Evolutionary conservation across 2,329 filamentous ascomycete species (phyloP).

Genomic region (Chrysoporthe puriensis): DNA sequence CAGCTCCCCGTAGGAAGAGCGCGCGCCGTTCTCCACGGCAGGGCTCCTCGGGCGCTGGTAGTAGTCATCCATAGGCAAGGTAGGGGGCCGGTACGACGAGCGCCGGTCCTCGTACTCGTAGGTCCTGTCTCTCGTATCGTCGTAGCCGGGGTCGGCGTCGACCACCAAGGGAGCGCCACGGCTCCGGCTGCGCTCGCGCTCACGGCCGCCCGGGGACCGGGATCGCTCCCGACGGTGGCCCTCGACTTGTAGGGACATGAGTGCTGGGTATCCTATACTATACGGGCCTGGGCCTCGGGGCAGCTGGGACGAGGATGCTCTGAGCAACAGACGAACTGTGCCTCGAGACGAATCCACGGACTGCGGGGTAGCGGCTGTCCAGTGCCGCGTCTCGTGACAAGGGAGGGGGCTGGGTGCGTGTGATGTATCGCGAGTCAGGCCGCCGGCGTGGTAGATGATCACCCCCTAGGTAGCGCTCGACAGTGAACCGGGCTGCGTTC

Average conservation of each 20-base stretch:
- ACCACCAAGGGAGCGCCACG: constrained; percentile 40
- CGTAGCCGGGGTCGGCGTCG: constrained; percentile 50
- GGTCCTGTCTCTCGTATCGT: constrained; percentile 38
- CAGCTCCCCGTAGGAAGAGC: constrained; percentile 26
- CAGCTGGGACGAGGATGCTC: background rate
- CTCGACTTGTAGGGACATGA: constrained; percentile 58
- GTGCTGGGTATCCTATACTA: too few relatives aligned
- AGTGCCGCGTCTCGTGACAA: too few relatives aligned
- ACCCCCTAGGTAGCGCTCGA: too few relatives aligned
- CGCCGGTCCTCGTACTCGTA: constrained; percentile 39
- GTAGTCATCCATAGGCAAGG: constrained; percentile 38
- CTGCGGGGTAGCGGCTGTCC: too few relatives aligned
- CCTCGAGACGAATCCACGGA: background rate
- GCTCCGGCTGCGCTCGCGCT: constrained; percentile 42
- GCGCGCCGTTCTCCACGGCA: constrained; percentile 30
- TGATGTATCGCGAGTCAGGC: too few relatives aligned
- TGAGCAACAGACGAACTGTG: background rate
- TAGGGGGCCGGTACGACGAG: constrained; percentile 33
- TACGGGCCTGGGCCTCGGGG: background rate
- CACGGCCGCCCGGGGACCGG: constrained; percentile 48
- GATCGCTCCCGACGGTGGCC: constrained; percentile 50
- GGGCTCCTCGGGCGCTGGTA: constrained; percentile 43
- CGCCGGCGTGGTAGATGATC: too few relatives aligned
- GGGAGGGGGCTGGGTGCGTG: too few relatives aligned
- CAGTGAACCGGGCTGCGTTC: too few relatives aligned